Evolutionary conservation across 257 asterid genomes (phyloP).

Genomic region (Henckelia pumila): DNA sequence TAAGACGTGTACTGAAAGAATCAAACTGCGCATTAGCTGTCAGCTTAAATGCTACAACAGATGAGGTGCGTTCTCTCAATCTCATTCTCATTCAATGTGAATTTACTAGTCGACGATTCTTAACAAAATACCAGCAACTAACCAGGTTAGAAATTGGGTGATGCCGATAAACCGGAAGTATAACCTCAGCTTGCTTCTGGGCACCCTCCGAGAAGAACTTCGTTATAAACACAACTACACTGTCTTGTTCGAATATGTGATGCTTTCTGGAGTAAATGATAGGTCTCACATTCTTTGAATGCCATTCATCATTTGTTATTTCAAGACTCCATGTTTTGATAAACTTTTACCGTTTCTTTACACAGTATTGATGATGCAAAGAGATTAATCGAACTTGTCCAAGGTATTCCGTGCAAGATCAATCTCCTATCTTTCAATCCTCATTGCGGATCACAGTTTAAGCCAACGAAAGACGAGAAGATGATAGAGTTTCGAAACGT

Average conservation of each 20-base stretch:
- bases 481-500: slow-evolving; percentile 77
- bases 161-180: slow-evolving; percentile 98
- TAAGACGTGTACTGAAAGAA: slow-evolving; percentile 77
- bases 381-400: slow-evolving; percentile 66
- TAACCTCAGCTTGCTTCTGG: slow-evolving; percentile 78
- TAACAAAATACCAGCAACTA: slow-evolving; percentile 4
- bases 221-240: slow-evolving; percentile 64
- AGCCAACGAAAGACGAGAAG: slow-evolving; percentile 71
- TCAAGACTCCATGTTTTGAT: background rate
- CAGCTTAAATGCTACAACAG: slow-evolving; percentile 94
- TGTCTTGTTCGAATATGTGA: slow-evolving; percentile 92
- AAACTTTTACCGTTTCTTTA: slow-evolving; percentile 1
- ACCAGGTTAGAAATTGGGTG: slow-evolving; percentile 94
- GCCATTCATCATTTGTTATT: background rate
- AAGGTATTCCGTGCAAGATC: slow-evolving; percentile 96
- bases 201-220: slow-evolving; percentile 81
- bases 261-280: slow-evolving; percentile 98
- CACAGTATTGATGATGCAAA: slow-evolving; percentile 80
- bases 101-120: slow-evolving; percentile 13
- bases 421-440: slow-evolving; percentile 92
- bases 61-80: slow-evolving; percentile 60
- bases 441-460: slow-evolving; percentile 76
- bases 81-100: background rate
- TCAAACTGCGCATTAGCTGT: slow-evolving; percentile 92
- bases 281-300: slow-evolving; percentile 43